These are phyloP conservation scores for Helicocarpus griseus DNA, from an alignment of 2,329 filamentous ascomycete genomes.

Conservation along the genomic window DNA sequence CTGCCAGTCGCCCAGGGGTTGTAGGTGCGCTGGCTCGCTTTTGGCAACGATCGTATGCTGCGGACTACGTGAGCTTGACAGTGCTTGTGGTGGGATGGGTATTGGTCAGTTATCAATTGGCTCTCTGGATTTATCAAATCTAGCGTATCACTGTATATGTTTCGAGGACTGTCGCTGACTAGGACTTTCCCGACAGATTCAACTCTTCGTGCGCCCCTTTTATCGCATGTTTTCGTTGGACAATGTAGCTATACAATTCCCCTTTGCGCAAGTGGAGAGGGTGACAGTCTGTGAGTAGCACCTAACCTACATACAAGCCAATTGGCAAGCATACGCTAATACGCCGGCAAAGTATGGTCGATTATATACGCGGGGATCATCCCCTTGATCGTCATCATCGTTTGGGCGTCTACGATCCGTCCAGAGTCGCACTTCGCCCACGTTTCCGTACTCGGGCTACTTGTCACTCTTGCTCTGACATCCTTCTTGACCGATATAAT, in stretches of 20 bases:
- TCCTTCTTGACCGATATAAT: slow-evolving; percentile 79
- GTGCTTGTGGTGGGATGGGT: slow-evolving; percentile 57
- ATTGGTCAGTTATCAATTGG: slow-evolving; percentile 15
- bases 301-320: background rate
- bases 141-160: background rate
- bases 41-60: slow-evolving; percentile 66
- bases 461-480: slow-evolving; percentile 66
- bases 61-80: slow-evolving; percentile 74
- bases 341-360: slow-evolving; percentile 44
- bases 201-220: slow-evolving; percentile 69
- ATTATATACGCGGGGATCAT: slow-evolving; percentile 68
- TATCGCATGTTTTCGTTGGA: slow-evolving; percentile 90
- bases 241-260: slow-evolving; percentile 74
- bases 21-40: slow-evolving; percentile 42
- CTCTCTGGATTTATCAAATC: background rate
- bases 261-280: slow-evolving; percentile 72
- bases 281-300: slow-evolving; percentile 60
- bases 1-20: slow-evolving; percentile 26
- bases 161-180: slow-evolving; percentile 4
- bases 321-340: too few species aligned
- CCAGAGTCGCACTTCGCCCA: slow-evolving; percentile 70
- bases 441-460: slow-evolving; percentile 71
- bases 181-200: slow-evolving; percentile 38
- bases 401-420: slow-evolving; percentile 54
- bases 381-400: slow-evolving; percentile 57